Evolutionary conservation across 202 grass and related monocot genomes (phyloP).

Genomic region (Saccharum hybrid): DNA sequence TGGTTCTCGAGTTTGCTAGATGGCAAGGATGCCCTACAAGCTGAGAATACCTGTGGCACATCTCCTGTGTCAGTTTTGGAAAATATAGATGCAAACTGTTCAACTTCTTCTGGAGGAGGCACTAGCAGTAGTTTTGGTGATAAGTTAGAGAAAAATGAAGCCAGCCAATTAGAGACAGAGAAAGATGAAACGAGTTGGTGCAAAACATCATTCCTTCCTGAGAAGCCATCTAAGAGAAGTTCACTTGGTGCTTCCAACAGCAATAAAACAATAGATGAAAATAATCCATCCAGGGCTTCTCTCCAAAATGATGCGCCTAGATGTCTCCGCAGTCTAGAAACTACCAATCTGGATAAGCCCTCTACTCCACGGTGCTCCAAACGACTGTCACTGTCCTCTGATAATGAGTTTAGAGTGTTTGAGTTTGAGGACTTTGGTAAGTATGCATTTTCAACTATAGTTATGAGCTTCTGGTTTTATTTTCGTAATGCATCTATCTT

Average conservation of each 20-base stretch:
- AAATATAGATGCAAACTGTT: conserved; percentile 51
- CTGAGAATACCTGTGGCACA: conserved; percentile 36
- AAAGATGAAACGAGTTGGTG: conserved; percentile 37
- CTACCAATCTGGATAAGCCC: conserved; percentile 34
- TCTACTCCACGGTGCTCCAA: conserved; percentile 45
- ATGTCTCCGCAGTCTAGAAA: conserved; percentile 12
- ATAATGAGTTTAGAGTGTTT: conserved; percentile 22
- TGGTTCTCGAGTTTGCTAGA: conserved; percentile 82
- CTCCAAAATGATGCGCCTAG: conserved; percentile 2
- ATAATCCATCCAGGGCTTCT: conserved; percentile 8
- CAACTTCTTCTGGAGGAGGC: conserved; percentile 46
- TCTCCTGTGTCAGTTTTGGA: conserved; percentile 80
- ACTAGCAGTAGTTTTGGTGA: conserved; percentile 36
- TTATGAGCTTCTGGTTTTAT: neutral
- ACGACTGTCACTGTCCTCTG: neutral
- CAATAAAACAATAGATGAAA: conserved; percentile 23
- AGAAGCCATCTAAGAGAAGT: conserved; percentile 35
- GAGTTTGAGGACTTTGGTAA: conserved; percentile 52
- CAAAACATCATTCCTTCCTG: conserved; percentile 19
- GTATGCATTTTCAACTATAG: conserved; percentile 17
- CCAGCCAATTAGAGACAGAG: conserved; percentile 28
- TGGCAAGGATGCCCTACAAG: conserved; percentile 36
- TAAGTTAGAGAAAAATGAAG: conserved; percentile 38
- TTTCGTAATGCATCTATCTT: neutral
- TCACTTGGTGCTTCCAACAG: conserved; percentile 20